Evolutionary conservation across 768 basidiomycete genomes (phyloP).

Genomic region (Suillus lakei): DNA sequence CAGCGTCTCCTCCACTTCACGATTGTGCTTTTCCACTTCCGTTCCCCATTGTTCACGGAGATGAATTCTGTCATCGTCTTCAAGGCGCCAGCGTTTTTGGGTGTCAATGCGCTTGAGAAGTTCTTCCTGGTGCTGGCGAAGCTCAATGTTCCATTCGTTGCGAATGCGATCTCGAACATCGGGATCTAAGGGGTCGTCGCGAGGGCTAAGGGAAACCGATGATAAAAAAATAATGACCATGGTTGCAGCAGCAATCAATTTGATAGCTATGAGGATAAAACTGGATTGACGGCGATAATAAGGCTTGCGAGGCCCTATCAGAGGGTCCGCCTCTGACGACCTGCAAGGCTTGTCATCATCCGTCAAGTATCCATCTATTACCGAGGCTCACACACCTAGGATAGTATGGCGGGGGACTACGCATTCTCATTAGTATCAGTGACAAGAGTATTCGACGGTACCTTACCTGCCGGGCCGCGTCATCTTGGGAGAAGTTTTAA

Average conservation of each 20-base stretch:
- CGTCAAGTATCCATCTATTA: not conserved
- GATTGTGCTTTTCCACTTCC: not conserved
- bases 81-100: slow-evolving; percentile 24
- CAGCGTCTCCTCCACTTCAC: slow-evolving; percentile 21
- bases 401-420: not conserved
- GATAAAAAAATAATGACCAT: not conserved
- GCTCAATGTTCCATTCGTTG: slow-evolving; percentile 24
- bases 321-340: not conserved
- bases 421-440: not conserved
- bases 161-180: slow-evolving; percentile 25
- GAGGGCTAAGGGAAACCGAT: slow-evolving; percentile 14
- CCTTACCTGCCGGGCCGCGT: not conserved
- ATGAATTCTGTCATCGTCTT: slow-evolving; percentile 14
- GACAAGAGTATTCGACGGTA: not conserved
- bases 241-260: not conserved
- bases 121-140: slow-evolving; percentile 20
- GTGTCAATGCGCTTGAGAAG: slow-evolving; percentile 13
- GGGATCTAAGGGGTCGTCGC: slow-evolving; percentile 24
- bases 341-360: not conserved
- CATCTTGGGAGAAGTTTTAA: not conserved
- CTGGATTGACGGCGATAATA: not conserved
- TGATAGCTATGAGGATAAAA: too few species aligned
- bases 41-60: not conserved
- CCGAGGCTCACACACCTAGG: not conserved
- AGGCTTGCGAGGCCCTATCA: not conserved